phyloP scores from a whole-genome alignment of 768 basidiomycete species.

The Tricholoma sp. region DNA sequence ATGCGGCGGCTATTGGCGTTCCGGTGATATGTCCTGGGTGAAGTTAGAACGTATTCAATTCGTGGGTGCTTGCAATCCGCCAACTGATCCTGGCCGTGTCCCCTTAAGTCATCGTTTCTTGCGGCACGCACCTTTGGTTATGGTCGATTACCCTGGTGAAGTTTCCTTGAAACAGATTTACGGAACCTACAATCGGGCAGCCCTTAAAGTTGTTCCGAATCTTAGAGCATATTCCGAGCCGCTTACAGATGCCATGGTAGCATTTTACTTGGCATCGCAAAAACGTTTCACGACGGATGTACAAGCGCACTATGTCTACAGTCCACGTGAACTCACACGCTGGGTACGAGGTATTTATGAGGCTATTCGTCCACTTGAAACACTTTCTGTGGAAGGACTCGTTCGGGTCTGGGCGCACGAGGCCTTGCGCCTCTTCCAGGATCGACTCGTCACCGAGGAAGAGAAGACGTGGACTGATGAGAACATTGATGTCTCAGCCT shows the following conservation, averaged over 20 bases:
- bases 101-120: constrained; percentile 96
- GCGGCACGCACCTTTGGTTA: constrained; percentile 93
- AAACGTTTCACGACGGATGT: constrained; percentile 91
- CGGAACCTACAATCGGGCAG: constrained; percentile 93
- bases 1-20: constrained; percentile 90
- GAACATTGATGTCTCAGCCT: constrained; percentile 75
- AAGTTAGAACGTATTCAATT: constrained; percentile 98
- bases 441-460: constrained; percentile 89
- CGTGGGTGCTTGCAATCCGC: constrained; percentile 98
- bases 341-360: constrained; percentile 98
- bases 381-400: constrained; percentile 89
- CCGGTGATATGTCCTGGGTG: constrained; percentile 95
- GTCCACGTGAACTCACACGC: constrained; percentile 95
- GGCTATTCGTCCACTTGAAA: constrained; percentile 90
- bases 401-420: constrained; percentile 99
- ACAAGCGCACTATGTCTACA: constrained; percentile 99
- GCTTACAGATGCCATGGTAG: constrained; percentile 96
- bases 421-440: constrained; percentile 94
- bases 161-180: constrained; percentile 97
- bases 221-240: constrained; percentile 90
- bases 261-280: constrained; percentile 92
- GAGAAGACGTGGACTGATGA: constrained; percentile 96
- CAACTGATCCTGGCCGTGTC: constrained; percentile 98
- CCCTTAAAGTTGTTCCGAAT: constrained; percentile 93
- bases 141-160: constrained; percentile 99